These are phyloP conservation scores for Xeromyces bisporus DNA, from an alignment of 495 filamentous ascomycete genomes.

Conservation along the genomic window DNA sequence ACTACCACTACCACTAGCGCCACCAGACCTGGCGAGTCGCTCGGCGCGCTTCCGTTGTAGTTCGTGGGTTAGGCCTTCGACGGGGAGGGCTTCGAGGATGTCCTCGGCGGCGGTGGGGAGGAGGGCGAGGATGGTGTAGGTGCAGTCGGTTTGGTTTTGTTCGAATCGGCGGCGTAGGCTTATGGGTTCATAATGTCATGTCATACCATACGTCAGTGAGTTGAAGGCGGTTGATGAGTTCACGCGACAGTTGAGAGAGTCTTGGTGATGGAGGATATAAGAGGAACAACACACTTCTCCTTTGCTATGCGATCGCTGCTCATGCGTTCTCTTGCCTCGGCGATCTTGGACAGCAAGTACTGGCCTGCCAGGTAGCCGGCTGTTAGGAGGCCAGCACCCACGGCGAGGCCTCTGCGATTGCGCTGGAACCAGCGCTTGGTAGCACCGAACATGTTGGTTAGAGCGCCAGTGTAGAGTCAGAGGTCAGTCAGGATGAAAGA, in stretches of 20 bases:
- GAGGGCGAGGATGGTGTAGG: slow-evolving; percentile 91
- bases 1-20: too few relatives aligned
- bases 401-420: slow-evolving; percentile 76
- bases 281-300: slow-evolving; percentile 59
- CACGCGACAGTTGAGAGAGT: too few relatives aligned
- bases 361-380: slow-evolving; percentile 84
- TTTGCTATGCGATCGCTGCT: slow-evolving; percentile 84
- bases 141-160: slow-evolving; percentile 97
- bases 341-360: slow-evolving; percentile 80
- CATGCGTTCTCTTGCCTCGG: slow-evolving; percentile 86
- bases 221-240: too few relatives aligned
- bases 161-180: slow-evolving; percentile 91
- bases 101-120: slow-evolving; percentile 80
- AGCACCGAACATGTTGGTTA: slow-evolving; percentile 55
- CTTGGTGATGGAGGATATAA: not conserved
- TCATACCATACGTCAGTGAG: slow-evolving; percentile 6
- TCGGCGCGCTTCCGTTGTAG: slow-evolving; percentile 87
- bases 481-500: too few relatives aligned
- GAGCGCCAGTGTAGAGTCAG: too few relatives aligned
- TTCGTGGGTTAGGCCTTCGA: slow-evolving; percentile 77
- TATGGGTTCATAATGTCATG: slow-evolving; percentile 4
- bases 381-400: slow-evolving; percentile 72
- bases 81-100: slow-evolving; percentile 72
- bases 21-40: slow-evolving; percentile 44
- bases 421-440: slow-evolving; percentile 77